Evolutionary conservation across 1,284 basidiomycete genomes (phyloP).

Genomic region (Ustilago cynodontis): DNA sequence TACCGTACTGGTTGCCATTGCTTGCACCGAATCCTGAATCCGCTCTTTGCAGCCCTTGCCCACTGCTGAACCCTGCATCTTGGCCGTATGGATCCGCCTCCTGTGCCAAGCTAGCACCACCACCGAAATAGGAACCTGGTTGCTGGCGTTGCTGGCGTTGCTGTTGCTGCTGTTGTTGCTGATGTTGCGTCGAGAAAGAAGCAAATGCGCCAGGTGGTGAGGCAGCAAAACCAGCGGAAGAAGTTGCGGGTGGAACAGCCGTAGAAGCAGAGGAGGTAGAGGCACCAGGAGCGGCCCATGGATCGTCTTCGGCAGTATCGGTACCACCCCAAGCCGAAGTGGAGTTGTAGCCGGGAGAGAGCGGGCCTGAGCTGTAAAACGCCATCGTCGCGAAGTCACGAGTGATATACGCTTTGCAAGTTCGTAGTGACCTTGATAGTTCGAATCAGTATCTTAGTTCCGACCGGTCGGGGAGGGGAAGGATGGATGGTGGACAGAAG

Average conservation of each 20-base stretch:
- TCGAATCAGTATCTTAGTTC: not conserved
- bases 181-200: slow-evolving; percentile 28
- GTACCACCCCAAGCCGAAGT: slow-evolving; percentile 53
- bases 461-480: not conserved
- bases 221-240: slow-evolving; percentile 18
- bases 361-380: slow-evolving; percentile 50
- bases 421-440: not conserved
- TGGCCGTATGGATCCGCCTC: slow-evolving; percentile 33
- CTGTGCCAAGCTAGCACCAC: slow-evolving; percentile 23
- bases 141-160: slow-evolving; percentile 19
- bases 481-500: not conserved
- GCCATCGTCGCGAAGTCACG: slow-evolving; percentile 27
- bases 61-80: slow-evolving; percentile 20
- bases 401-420: not conserved
- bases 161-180: slow-evolving; percentile 43
- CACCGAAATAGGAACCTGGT: slow-evolving; percentile 11
- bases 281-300: slow-evolving; percentile 48
- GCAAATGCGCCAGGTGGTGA: slow-evolving; percentile 35
- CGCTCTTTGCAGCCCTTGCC: slow-evolving; percentile 11
- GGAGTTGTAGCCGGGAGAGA: slow-evolving; percentile 50
- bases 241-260: slow-evolving; percentile 8
- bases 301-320: slow-evolving; percentile 51
- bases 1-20: slow-evolving; percentile 4
- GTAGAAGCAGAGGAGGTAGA: slow-evolving; percentile 22
- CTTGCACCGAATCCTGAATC: slow-evolving; percentile 18